Evolutionary conservation across 805 yeast genomes (phyloP).

Genomic region (Ogataea methanolica): DNA sequence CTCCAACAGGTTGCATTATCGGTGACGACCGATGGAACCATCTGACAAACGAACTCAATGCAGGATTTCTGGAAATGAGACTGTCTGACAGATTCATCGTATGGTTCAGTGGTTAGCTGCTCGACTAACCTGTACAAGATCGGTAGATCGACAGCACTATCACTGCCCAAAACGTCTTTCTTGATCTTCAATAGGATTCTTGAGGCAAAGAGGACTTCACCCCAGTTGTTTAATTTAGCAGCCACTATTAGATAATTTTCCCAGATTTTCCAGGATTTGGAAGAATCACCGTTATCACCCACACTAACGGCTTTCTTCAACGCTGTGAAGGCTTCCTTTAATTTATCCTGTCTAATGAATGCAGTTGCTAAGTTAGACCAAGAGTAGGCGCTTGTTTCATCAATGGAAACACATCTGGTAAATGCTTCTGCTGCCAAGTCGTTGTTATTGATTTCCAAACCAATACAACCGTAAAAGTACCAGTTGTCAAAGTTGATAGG

Average conservation of each 20-base stretch:
- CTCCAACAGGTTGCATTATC: conserved; percentile 72
- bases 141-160: conserved; percentile 66
- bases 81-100: conserved; percentile 30
- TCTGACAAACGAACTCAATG: conserved; percentile 63
- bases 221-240: conserved; percentile 80
- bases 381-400: conserved; percentile 72
- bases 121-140: conserved; percentile 71
- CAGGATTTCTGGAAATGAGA: conserved; percentile 66
- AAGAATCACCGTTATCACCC: conserved; percentile 48
- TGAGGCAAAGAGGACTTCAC: conserved; percentile 76
- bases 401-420: conserved; percentile 82
- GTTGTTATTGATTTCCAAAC: conserved; percentile 66
- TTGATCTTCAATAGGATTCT: conserved; percentile 55
- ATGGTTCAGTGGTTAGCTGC: conserved; percentile 51
- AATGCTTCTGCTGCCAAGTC: conserved; percentile 87
- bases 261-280: conserved; percentile 82
- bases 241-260: conserved; percentile 84
- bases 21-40: conserved; percentile 67
- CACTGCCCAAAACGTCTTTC: conserved; percentile 48
- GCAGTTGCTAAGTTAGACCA: conserved; percentile 94
- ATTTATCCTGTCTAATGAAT: conserved; percentile 56
- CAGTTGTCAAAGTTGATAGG: conserved; percentile 79
- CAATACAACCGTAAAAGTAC: conserved; percentile 91
- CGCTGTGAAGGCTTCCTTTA: conserved; percentile 80
- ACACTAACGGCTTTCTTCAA: conserved; percentile 70